Base-by-base conservation (phyloP, 225 moss, liverwort and hornwort genomes). In the Sphagnum tenellum region DNA sequence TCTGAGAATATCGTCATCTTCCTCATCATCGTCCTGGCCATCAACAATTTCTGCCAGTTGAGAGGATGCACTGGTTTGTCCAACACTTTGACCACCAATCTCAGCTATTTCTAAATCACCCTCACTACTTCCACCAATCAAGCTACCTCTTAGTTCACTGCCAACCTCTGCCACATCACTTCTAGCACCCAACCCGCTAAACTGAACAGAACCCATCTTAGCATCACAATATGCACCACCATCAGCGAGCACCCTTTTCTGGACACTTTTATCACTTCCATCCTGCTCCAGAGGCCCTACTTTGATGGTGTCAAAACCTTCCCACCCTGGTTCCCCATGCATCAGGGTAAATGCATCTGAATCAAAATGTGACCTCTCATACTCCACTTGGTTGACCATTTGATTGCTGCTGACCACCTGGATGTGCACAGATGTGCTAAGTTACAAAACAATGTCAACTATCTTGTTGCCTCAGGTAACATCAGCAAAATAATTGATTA, bases 151-250 rank as follows among this genome's bases (percentile, higher is more conserved):
- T 61, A 89, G 79, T 58, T 89, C 89, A 74, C 82, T 82, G 56
- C 94, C 94, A 76, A 84, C 79, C 68, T 91, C 94, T 49, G 89
- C 91, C 65, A 81, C 83, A 69, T 88, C 87, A 77, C 89, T 89
- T 68, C 88, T 88, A 77, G 81, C 88, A 60, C 88, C 91, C 66
- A 75, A 71, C 75, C 89, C 94, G 79, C 86, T 88, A 65, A 89
- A 86, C 68, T 82, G 81, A 65, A 88, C 86, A 70, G 86, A 79
- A 76, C 86, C 84, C 44, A 81, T 47, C 47, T 71, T 71, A 29
- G 69, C 73, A 49, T 78, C 77, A 66, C 68, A 77, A 59, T 58
- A 78, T 49, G 78, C 54, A 53, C 44, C 65, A 14, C 66, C 86
- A 60, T 84, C 88, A 44, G 86, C 80, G 68, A 76, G 77, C 5